Percentiles rank a stretch among this genome's conserved stretches.
Evolutionary conservation across 331 rosid genomes (phyloP).

Genomic region (Malus hybrid): DNA sequence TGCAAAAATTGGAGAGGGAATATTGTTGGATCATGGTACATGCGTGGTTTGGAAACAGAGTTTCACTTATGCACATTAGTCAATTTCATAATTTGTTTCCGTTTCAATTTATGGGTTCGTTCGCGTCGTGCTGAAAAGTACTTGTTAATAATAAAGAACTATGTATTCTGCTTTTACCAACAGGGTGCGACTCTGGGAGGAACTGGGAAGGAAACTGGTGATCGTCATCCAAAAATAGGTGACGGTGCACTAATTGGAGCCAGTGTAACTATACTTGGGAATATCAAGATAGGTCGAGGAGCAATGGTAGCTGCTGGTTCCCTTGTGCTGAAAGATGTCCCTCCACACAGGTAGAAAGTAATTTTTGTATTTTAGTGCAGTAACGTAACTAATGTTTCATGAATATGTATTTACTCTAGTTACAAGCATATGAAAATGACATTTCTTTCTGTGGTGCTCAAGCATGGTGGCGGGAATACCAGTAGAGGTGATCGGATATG

Average conservation of each 20-base stretch:
- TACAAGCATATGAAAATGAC: conserved; percentile 2
- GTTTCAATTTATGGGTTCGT: neutral
- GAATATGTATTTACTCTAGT: neutral
- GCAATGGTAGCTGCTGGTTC: conserved; percentile 91
- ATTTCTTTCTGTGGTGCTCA: conserved; percentile 9
- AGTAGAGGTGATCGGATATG: conserved; percentile 63
- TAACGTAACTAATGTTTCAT: neutral
- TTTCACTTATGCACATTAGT: conserved; percentile 89
- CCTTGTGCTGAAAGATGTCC: conserved; percentile 72
- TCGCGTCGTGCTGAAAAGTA: too few species aligned
- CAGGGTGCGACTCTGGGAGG: conserved; percentile 96
- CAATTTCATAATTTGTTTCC: conserved; percentile 11
- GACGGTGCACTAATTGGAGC: conserved; percentile 92
- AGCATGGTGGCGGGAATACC: conserved; percentile 95
- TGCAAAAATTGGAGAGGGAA: conserved; percentile 90
- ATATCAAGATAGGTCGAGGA: conserved; percentile 73
- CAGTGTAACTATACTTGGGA: conserved; percentile 76
- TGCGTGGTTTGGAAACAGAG: conserved; percentile 97
- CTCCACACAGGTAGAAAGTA: conserved; percentile 60
- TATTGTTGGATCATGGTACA: conserved; percentile 86
- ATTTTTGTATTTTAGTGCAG: neutral
- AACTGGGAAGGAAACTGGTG: conserved; percentile 73
- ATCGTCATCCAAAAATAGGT: conserved; percentile 91
- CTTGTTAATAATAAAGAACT: neutral
- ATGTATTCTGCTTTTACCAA: neutral